Base-by-base conservation (phyloP, 345 rosid species). In the Brassica juncea region DNA sequence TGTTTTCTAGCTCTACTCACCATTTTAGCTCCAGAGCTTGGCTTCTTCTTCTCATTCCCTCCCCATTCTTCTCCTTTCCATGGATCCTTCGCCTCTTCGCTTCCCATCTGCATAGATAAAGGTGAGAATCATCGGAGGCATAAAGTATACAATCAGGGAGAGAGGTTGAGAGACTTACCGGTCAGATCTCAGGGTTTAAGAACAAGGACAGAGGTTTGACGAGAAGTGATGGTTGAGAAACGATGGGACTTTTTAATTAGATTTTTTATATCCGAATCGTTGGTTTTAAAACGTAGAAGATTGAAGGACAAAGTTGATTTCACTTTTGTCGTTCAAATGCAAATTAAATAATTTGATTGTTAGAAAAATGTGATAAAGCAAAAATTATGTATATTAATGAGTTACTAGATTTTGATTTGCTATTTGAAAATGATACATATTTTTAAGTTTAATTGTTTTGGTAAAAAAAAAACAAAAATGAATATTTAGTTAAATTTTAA, bases 31-130 rank as follows among this genome's bases (percentile, higher is more conserved):
- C 57, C 19, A 4, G 19, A n/a, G 19, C 57, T 49, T 49, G 57
- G 57, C 19, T 49, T 49, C 19, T 39, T 39, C 44, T 39, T 49
- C 57, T 49, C 15, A 44, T 4, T 14, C 49, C 19, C 15, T 34
- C 39, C 57, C 57, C 57, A n/a, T n/a, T 49, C 57, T 49, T 49
- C 57, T 49, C 57, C 57, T 49, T 49, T 49, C 57, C 57, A 49
- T 49, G 57, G 57, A 49, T 49, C 57, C 8, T 49, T 49, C 7
- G 15, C 19, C 57, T 49, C 57, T 49, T 49, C 19, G 5, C 57
- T 49, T 49, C 19, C 57, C 57, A 49, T 49, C 15, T 44, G n/a
- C 54, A 39, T 39, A 23, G 25, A 23, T 23, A 23, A 23, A 23
- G 25, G 25, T 23, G 25, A 23, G 25, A 21, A 23, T 23, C 25